Percentiles rank a stretch among this genome's conserved stretches.
These are phyloP conservation scores for Pseudocercospora ulei DNA, from an alignment of 2,329 filamentous ascomycete genomes.

Conservation along the genomic window DNA sequence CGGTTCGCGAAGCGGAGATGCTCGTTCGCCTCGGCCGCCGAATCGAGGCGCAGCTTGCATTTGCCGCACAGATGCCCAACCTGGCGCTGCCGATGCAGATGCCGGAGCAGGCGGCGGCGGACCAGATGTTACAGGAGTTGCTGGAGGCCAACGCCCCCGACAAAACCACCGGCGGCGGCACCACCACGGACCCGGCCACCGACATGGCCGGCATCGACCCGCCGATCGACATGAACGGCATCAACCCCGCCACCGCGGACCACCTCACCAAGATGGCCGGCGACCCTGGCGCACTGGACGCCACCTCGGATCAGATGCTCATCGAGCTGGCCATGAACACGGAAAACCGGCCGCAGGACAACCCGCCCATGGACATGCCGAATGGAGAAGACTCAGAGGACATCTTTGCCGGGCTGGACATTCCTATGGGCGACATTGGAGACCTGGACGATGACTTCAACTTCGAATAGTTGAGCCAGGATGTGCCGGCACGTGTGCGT, in stretches of 20 bases:
- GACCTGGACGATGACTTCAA: slow-evolving; percentile 30
- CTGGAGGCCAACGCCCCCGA: slow-evolving; percentile 16
- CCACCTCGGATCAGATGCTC: slow-evolving; percentile 18
- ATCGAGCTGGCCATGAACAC: slow-evolving; percentile 17
- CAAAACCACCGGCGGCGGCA: slow-evolving; percentile 14
- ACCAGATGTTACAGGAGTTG: slow-evolving; percentile 34
- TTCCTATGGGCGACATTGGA: slow-evolving; percentile 30
- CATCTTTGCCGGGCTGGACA: slow-evolving; percentile 40
- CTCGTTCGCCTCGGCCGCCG: slow-evolving; percentile 29
- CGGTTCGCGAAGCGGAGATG: slow-evolving; percentile 49
- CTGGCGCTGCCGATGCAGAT: slow-evolving; percentile 26
- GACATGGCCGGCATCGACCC: slow-evolving; percentile 21
- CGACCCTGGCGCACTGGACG: slow-evolving; percentile 24
- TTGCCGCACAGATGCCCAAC: slow-evolving; percentile 49
- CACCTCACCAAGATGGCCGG: slow-evolving; percentile 23
- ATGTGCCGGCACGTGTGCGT: neutral
- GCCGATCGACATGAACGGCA: slow-evolving; percentile 15
- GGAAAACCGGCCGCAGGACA: slow-evolving; percentile 24
- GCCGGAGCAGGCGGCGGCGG: slow-evolving; percentile 21
- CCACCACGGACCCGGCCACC: slow-evolving; percentile 19
- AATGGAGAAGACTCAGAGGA: slow-evolving; percentile 36
- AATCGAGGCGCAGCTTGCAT: slow-evolving; percentile 42
- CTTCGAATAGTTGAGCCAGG: slow-evolving; percentile 20
- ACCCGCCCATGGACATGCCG: slow-evolving; percentile 26
- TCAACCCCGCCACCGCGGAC: slow-evolving; percentile 18